Evolutionary conservation across 2,329 filamentous ascomycete genomes (phyloP).

Genomic region (Xylaria sp.): DNA sequence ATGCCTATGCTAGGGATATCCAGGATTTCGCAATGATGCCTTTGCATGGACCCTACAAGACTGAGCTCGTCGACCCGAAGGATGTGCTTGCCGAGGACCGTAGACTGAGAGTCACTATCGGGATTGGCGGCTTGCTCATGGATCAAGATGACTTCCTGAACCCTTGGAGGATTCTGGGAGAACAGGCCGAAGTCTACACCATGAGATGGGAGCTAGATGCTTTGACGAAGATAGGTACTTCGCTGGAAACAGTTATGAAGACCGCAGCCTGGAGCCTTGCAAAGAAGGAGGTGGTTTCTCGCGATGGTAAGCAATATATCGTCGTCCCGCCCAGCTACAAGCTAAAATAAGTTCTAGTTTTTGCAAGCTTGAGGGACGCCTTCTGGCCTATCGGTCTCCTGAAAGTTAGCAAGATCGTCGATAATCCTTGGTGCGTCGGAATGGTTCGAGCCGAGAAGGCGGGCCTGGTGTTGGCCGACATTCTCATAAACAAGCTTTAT

Average conservation of each 20-base stretch:
- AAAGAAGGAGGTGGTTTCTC: constrained; percentile 50
- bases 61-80: constrained; percentile 52
- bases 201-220: constrained; percentile 82
- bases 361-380: constrained; percentile 59
- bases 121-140: constrained; percentile 79
- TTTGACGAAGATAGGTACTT: constrained; percentile 74
- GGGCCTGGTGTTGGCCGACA: constrained; percentile 74
- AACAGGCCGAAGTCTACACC: constrained; percentile 76
- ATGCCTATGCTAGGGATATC: constrained; percentile 83
- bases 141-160: constrained; percentile 71
- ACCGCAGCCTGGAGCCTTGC: constrained; percentile 81
- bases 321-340: constrained; percentile 1
- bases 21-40: constrained; percentile 88
- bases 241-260: constrained; percentile 76
- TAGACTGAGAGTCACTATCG: constrained; percentile 79
- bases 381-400: constrained; percentile 66
- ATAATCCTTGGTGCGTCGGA: constrained; percentile 79
- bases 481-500: constrained; percentile 78
- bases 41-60: constrained; percentile 55
- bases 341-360: constrained; percentile 43
- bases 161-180: constrained; percentile 78
- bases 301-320: constrained; percentile 47
- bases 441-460: constrained; percentile 76
- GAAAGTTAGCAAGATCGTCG: constrained; percentile 73
- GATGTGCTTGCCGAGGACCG: constrained; percentile 60